These are phyloP conservation scores for Colletotrichum sp. DNA, from an alignment of 2,329 filamentous ascomycete species.

Conservation along the genomic window DNA sequence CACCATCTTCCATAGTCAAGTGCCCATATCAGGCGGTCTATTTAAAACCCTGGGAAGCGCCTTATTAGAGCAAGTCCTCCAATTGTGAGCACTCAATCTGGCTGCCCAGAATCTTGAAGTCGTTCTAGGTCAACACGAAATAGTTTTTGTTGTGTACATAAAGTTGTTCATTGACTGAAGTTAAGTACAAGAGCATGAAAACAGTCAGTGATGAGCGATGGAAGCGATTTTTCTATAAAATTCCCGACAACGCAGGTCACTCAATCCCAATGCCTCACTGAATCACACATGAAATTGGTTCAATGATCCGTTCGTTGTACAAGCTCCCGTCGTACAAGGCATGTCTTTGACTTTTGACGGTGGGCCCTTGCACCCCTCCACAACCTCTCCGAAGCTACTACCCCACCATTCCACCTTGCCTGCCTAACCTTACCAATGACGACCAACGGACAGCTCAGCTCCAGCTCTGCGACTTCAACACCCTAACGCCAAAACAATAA, in stretches of 20 bases:
- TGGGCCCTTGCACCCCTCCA: constrained; percentile 4
- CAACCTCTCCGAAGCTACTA: neutral
- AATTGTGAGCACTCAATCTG: neutral
- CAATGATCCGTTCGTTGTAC: neutral
- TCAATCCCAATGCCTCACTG: neutral
- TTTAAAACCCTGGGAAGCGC: neutral
- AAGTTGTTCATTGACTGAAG: neutral
- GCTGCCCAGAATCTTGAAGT: neutral
- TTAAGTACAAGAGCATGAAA: neutral
- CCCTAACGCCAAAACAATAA: neutral
- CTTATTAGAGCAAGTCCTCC: neutral
- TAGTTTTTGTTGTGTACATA: too few species aligned
- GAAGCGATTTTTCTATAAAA: neutral
- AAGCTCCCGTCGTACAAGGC: neutral
- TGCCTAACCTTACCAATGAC: constrained; percentile 13
- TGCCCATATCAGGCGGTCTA: too few species aligned
- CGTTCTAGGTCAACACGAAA: neutral
- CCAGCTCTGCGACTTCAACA: neutral
- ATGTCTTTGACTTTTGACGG: neutral
- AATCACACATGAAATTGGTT: neutral
- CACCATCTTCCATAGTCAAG: too few species aligned
- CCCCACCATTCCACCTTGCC: constrained; percentile 27
- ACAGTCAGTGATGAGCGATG: neutral
- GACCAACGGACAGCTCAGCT: constrained; percentile 10
- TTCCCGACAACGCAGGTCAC: neutral